Base-by-base conservation (phyloP, 2,329 filamentous ascomycete genomes). In the Fonsecaea nubica region DNA sequence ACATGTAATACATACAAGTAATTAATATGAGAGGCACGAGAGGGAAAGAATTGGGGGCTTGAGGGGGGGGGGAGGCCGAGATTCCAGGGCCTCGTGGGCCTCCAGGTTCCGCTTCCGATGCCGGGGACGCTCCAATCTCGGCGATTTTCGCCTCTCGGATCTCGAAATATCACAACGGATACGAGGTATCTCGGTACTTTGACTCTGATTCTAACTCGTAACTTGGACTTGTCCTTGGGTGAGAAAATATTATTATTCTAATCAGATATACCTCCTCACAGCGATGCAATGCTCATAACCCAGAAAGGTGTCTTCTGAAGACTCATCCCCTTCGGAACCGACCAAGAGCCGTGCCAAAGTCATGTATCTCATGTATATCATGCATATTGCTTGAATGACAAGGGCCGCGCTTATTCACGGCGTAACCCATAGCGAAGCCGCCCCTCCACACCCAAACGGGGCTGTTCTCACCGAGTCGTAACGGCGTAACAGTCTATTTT, bases 41-140 rank as follows among this genome's bases (percentile, higher is more conserved):
- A 13, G 58, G 53, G 58, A 48, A 54, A 40, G 40, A 9, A 52
- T 48, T 18, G 57, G 40, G n/a, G 57, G 57, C 15, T 13, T 18
- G 48, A 15, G 12, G 56, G 50, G 50, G 21, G 50, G n/a, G 8
- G 32, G 50, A 18, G 3, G 15, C 5, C 15, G 40, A 5, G 40
- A 18, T 18, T 45, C 15, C 5, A 18, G 25, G 25, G 25, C 25
- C 25, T 25, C 25, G 25, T 25, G n/a, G 40, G n/a, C 8, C 38
- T 40, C 45, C 45, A 50, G 45, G 57, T 36, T 2, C n/a, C 40
- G 15, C 15, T 59, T 38, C 58, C 58, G 58, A 61, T 61, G 45
- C 58, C 48, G 58, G 36, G 45, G 13, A 25, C 42, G 36, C 52
- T 21, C 30, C 30, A 33, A 55, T 33, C 52, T 55, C 52, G 52